Evolutionary conservation across 306 rosid genomes (phyloP), one percentile per base, ranked within the genome.

Genomic region (Rosa chinensis): DNA sequence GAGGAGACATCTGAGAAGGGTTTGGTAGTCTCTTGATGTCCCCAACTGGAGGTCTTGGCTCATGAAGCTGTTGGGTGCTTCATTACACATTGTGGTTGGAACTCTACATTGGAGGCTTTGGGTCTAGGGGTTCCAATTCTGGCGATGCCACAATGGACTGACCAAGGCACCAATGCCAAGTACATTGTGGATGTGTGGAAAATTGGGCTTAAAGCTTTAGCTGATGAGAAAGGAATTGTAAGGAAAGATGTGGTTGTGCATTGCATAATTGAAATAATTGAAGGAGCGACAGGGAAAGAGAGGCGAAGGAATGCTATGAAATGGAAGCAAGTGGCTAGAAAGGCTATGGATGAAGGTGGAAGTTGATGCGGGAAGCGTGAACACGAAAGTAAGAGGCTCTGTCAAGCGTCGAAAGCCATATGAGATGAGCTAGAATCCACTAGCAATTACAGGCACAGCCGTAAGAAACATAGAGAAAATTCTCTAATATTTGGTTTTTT

Each of bases 1-100:
- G 83, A 85, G 14, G 81, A 72, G 21, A 70, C 61, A 47, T 50
- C 63, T 3, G 70, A 63, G 61, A 82, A 77, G 63, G 61, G 73
- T 32, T 48, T 76, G 61, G 58, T 76, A 59, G 79, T 76, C 9
- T 64, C 73, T 2, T 76, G 79, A 73, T 76, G 72, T 23, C 45
- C 58, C 48, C 73, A 47, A 76, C 4, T 48, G 48, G 79, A 76
- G 73, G 79, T 76, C 28, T 64, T 76, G 48, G 79, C 21, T 62
- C 79, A 76, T 20, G 49, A 76, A 62, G 73, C 79, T 18, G 48
- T 64, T 10, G 79, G 79, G 3, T 76, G 79, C 62, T 76, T 76
- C 14, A 10, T 76, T 5, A 76, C 73, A 17, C 79, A 76, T 23
- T 74, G 69, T 7, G 78, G 78, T 74, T 74, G 78, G 78, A 74